Evolutionary conservation across 1,139 yeast species (phyloP).

Genomic region (Pichia sp.): DNA sequence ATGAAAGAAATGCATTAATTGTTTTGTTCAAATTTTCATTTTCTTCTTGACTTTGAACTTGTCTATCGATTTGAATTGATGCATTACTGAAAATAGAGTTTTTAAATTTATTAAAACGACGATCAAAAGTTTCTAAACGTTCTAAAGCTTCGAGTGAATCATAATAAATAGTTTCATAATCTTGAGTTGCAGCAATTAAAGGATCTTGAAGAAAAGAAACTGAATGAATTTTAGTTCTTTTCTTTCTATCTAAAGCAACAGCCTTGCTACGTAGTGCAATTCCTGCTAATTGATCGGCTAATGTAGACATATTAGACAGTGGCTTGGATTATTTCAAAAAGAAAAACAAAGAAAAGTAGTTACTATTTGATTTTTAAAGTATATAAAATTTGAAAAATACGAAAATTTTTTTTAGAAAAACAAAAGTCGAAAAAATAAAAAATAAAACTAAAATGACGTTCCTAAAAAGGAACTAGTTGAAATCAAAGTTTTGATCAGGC

Average conservation of each 20-base stretch:
- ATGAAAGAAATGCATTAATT: conserved; percentile 63
- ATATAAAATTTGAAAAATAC: neutral
- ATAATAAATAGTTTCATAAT: conserved; percentile 73
- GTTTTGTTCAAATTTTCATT: conserved; percentile 67
- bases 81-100: conserved; percentile 75
- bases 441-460: neutral
- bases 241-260: conserved; percentile 78
- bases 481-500: no score
- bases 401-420: neutral
- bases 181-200: conserved; percentile 86
- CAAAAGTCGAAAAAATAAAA: neutral
- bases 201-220: conserved; percentile 84
- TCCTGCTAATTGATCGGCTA: conserved; percentile 76
- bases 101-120: conserved; percentile 65
- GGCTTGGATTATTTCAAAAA: no score
- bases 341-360: neutral
- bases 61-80: conserved; percentile 71
- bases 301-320: conserved; percentile 35
- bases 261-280: conserved; percentile 64
- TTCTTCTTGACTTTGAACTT: conserved; percentile 70
- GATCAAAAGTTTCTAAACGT: conserved; percentile 61
- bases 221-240: conserved; percentile 79
- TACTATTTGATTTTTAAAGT: neutral
- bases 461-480: neutral
- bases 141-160: conserved; percentile 71